phyloP scores from a whole-genome alignment of 2,329 filamentous ascomycete species.

The Xylaria sp. region DNA sequence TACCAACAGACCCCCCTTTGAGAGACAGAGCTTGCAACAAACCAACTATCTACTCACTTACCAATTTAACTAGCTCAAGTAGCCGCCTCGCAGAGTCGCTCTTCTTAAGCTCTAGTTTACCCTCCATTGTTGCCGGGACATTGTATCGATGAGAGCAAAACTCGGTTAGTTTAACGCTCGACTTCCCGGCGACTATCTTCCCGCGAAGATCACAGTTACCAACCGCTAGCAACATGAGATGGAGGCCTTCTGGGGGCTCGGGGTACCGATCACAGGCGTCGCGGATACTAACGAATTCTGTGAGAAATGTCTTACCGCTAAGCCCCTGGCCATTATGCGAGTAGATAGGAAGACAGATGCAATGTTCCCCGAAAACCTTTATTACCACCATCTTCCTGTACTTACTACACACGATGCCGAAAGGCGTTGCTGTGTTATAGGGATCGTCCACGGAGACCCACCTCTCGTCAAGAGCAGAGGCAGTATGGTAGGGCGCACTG shows the following conservation, averaged over 20 bases:
- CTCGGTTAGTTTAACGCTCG: conserved; percentile 33
- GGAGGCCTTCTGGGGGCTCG: conserved; percentile 18
- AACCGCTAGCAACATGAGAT: conserved; percentile 22
- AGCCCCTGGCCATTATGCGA: conserved; percentile 34
- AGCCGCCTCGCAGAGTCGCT: conserved; percentile 6
- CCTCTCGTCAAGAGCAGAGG: conserved; percentile 8
- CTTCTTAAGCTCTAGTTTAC: conserved; percentile 6
- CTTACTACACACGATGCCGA: conserved; percentile 35
- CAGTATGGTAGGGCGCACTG: conserved; percentile 29
- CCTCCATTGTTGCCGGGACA: conserved; percentile 34
- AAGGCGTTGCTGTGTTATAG: conserved; percentile 34
- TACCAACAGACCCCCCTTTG: neutral
- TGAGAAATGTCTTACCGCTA: conserved; percentile 18
- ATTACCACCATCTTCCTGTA: conserved; percentile 38
- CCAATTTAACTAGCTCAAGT: neutral
- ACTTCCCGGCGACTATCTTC: conserved; percentile 25
- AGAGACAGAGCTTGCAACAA: neutral
- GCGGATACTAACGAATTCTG: conserved; percentile 35
- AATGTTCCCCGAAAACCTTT: conserved; percentile 29
- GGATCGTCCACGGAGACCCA: conserved; percentile 30
- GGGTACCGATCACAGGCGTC: conserved; percentile 24
- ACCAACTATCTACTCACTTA: neutral
- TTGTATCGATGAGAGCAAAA: conserved; percentile 29
- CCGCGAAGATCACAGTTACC: conserved; percentile 7
- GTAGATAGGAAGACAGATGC: conserved; percentile 36